These are phyloP conservation scores for Musa beccarii DNA, from an alignment of 176 grass and related monocot genomes.

Conservation along the genomic window DNA sequence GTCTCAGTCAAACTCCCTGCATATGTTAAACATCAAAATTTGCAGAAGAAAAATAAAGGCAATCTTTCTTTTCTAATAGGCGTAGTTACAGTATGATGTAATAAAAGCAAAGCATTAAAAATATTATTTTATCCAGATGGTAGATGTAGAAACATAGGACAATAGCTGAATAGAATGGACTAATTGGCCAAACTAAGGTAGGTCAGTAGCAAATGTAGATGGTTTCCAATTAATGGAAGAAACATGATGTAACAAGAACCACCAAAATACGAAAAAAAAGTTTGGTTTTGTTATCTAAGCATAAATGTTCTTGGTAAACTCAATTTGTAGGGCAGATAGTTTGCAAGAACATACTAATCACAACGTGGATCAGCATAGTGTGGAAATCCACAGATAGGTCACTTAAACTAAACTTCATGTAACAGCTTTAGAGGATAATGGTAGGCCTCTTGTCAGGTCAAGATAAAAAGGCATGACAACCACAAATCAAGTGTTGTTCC, in stretches of 20 bases:
- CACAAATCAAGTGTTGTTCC: neutral
- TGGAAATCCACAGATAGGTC: neutral
- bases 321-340: neutral
- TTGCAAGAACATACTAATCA: neutral
- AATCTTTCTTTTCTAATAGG: neutral
- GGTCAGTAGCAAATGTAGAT: neutral
- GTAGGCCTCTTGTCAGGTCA: neutral
- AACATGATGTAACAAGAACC: neutral
- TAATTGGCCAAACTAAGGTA: neutral
- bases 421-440: neutral
- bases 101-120: neutral
- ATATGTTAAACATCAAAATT: slow-evolving; percentile 3
- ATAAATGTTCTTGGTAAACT: neutral
- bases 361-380: neutral
- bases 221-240: neutral
- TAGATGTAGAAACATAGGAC: neutral
- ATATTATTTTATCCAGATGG: neutral
- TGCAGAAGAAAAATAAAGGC: neutral
- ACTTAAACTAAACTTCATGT: neutral
- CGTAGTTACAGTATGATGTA: neutral
- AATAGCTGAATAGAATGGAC: neutral
- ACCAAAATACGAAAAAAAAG: neutral
- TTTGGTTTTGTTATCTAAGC: neutral
- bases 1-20: slow-evolving; percentile 9
- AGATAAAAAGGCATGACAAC: neutral